Base-by-base conservation (phyloP, 2,329 filamentous ascomycete species). In the Scorias spongiosa region DNA sequence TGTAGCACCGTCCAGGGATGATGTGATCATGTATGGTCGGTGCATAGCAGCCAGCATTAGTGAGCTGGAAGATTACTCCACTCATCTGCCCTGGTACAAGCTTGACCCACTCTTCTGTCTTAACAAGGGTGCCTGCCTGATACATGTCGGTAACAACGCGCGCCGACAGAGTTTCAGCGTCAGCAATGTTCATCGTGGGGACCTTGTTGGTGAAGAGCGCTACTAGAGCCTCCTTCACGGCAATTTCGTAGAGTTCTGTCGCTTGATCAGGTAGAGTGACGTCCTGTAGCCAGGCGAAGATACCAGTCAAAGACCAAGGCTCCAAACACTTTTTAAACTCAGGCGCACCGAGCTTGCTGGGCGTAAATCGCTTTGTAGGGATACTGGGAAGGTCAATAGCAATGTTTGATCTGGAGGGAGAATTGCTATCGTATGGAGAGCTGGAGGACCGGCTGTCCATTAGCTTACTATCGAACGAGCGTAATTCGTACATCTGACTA, bases 91-190 rank as follows among this genome's bases (percentile, higher is more conserved):
- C 85, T 1, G 75, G 70, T 6, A 85, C 83, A 58, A 96, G 88
- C 58, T 93, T 95, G 51, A 98, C 81, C 91, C 93, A 98, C 66
- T 98, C 93, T 62, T 98, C 91, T 29, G 95, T 89, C 11, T 81
- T 80, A 5, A 93, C 69, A 29, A 98, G 67, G 10, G 86, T 84
- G 34, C 80, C 81, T 8, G 81, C 78, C 18, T 76, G 72, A 51
- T 89, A 75, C 84, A 98, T 91, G 40, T 80, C 76, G 44, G 78
- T 70, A 2, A 93, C 79, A 0, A 94, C 84, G 36, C 77, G 78
- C 46, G 76, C 75, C 48, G 84, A 85, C 42, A 98, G 70, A 1
- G 80, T 81, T 60, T 98, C 91, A 0, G 91, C 91, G 68, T 98
- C 93, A 5, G 89, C 88, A 37, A 91, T 89, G 54, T 98, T 96